Evolutionary conservation across 2,329 filamentous ascomycete genomes (phyloP).

Genomic region (Dothideomycetes sp.): DNA sequence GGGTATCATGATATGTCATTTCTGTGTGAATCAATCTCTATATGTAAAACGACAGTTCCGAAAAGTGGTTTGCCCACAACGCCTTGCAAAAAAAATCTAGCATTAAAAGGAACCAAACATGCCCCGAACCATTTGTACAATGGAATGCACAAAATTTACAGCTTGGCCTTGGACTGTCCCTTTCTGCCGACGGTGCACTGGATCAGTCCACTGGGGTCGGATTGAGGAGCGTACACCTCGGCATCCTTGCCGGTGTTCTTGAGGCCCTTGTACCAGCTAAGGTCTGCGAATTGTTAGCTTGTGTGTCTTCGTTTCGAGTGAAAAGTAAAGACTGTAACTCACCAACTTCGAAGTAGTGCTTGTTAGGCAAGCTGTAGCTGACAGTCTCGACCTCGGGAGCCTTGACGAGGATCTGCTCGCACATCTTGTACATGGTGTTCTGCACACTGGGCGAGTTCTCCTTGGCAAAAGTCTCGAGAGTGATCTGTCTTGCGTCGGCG

Average conservation of each 20-base stretch:
- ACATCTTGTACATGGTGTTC: conserved; percentile 99
- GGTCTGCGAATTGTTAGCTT: conserved; percentile 46
- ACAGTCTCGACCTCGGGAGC: conserved; percentile 63
- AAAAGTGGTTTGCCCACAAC: too few relatives aligned
- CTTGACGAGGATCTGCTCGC: conserved; percentile 67
- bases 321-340: too few relatives aligned
- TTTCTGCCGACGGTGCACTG: conserved; percentile 73
- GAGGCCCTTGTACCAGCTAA: conserved; percentile 91
- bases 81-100: too few relatives aligned
- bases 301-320: too few relatives aligned
- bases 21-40: background rate
- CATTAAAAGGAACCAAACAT: too few relatives aligned
- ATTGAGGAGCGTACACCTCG: conserved; percentile 89
- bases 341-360: conserved; percentile 97
- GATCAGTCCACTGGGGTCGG: conserved; percentile 88
- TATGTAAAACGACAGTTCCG: background rate
- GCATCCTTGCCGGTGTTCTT: conserved; percentile 95
- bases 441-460: conserved; percentile 91
- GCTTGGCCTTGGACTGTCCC: conserved; percentile 25
- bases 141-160: conserved; percentile 22
- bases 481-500: conserved; percentile 67
- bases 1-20: background rate
- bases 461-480: conserved; percentile 81
- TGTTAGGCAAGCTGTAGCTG: conserved; percentile 84
- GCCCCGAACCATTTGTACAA: too few relatives aligned